Conservation (phyloP, 2,329 filamentous ascomycete genomes). For the Pseudomassariella vexata region DNA sequence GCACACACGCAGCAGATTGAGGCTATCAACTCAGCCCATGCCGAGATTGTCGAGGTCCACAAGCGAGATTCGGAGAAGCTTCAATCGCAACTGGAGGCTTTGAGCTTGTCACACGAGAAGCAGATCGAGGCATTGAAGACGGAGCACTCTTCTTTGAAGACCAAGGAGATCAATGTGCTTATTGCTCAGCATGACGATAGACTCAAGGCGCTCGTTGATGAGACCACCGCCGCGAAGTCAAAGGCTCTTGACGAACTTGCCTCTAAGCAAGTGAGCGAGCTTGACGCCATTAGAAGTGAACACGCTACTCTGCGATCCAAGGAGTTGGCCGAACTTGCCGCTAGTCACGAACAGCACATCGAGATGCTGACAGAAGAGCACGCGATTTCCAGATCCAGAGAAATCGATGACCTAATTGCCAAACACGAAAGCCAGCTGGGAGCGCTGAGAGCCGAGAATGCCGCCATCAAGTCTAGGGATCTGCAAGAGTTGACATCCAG, state of each 20-base stretch:
- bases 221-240: constrained; percentile 3
- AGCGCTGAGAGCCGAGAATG: constrained; percentile 10
- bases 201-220: constrained; percentile 2
- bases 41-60: constrained; percentile 24
- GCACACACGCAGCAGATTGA: constrained; percentile 22
- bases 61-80: constrained; percentile 15
- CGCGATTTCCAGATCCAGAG: constrained; percentile 11
- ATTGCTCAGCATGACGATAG: constrained; percentile 16
- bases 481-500: constrained; percentile 9
- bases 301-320: constrained; percentile 15
- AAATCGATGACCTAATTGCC: constrained; percentile 8
- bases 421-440: constrained; percentile 12
- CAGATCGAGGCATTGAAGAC: constrained; percentile 24
- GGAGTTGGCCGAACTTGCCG: constrained; percentile 16
- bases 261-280: constrained; percentile 13
- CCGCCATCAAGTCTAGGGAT: constrained; percentile 8
- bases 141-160: constrained; percentile 19
- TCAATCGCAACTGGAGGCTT: constrained; percentile 19
- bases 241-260: constrained; percentile 17
- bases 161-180: constrained; percentile 6
- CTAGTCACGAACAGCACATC: constrained; percentile 17
- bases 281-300: constrained; percentile 20
- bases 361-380: constrained; percentile 15
- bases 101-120: constrained; percentile 21
- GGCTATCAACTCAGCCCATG: constrained; percentile 22